These are phyloP conservation scores for Citrus inodora DNA, from an alignment of 345 rosid species.

Conservation along the genomic window DNA sequence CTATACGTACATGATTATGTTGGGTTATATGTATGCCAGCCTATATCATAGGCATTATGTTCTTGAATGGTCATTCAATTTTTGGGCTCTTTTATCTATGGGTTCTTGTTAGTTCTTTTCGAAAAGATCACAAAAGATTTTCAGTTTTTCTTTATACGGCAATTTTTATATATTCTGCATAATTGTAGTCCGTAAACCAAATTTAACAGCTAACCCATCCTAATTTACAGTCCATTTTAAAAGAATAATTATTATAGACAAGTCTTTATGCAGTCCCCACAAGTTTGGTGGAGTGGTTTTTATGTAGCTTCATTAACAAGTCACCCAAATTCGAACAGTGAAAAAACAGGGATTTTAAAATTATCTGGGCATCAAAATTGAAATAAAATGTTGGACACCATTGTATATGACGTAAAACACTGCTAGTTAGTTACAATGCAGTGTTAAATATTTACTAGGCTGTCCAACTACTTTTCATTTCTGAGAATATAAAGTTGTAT, in stretches of 20 bases:
- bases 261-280: not conserved
- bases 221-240: not conserved
- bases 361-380: too few species aligned
- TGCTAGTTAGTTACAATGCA: too few species aligned
- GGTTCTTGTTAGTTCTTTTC: not conserved
- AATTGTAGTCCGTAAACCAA: not conserved
- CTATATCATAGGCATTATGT: not conserved
- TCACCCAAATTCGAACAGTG: too few species aligned
- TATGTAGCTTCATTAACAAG: too few species aligned
- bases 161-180: not conserved
- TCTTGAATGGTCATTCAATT: not conserved
- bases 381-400: too few species aligned
- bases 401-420: too few species aligned
- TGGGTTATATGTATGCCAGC: not conserved
- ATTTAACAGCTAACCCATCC: not conserved
- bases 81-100: not conserved
- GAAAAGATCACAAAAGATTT: not conserved
- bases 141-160: not conserved
- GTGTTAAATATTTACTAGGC: too few species aligned
- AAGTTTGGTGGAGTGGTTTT: too few species aligned
- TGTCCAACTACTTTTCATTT: too few species aligned
- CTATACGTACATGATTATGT: constrained; percentile 1
- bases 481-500: too few species aligned
- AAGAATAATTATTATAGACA: too few species aligned
- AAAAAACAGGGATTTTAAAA: too few species aligned